phyloP scores from a whole-genome alignment of 257 asterid genomes.

The Buddleja alternifolia region DNA sequence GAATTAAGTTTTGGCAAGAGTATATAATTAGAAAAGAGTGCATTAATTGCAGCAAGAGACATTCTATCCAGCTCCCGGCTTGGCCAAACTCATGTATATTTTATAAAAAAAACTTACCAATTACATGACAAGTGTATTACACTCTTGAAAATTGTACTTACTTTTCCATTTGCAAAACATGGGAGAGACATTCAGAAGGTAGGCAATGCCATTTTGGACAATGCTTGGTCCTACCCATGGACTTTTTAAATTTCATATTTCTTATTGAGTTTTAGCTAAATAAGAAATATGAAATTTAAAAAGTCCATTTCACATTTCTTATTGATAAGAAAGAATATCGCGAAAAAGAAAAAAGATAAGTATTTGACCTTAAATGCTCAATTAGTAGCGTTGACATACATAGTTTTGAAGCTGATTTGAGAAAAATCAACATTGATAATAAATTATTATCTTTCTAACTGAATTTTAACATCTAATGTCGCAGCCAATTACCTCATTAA shows the following conservation, averaged over 20 bases:
- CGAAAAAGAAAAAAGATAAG: neutral
- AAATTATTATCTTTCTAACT: neutral
- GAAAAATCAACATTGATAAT: neutral
- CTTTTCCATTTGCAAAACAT: neutral
- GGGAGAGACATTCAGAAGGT: constrained; percentile 21
- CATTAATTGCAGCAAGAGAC: too few relatives aligned
- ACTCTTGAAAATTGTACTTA: too few relatives aligned
- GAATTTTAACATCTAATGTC: neutral
- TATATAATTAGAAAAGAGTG: too few relatives aligned
- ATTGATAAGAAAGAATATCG: neutral
- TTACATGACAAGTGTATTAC: too few relatives aligned
- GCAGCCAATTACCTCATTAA: neutral
- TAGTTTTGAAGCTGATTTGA: neutral
- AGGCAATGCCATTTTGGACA: constrained; percentile 6
- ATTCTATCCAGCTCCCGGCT: too few relatives aligned
- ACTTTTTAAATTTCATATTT: neutral
- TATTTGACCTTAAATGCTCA: constrained; percentile 30
- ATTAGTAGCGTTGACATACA: constrained; percentile 27
- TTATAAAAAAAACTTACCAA: too few relatives aligned
- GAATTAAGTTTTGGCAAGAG: too few relatives aligned
- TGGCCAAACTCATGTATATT: too few relatives aligned
- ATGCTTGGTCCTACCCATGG: constrained; percentile 24
- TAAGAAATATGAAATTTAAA: too few relatives aligned
- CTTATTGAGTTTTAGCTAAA: too few relatives aligned
- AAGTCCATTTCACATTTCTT: too few relatives aligned